Percentiles rank a stretch among this genome's conserved stretches.
phyloP scores from a whole-genome alignment of 257 asterid species.

The Nicotiana tomentosiformis region DNA sequence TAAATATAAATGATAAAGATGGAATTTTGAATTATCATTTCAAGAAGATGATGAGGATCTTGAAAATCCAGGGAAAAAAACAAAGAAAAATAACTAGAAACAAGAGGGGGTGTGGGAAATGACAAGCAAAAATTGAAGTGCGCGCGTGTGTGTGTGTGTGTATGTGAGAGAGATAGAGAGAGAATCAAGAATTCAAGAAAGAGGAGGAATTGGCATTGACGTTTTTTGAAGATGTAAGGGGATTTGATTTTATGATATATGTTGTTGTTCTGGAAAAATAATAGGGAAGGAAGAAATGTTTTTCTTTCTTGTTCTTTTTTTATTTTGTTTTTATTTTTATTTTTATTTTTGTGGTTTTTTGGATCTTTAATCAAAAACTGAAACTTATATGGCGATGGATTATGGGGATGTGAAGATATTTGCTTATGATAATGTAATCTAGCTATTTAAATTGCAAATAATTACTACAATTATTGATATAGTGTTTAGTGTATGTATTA shows the following conservation, averaged over 20 bases:
- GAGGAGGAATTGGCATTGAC: constrained; percentile 2
- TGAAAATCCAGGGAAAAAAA: neutral
- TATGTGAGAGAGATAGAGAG: neutral
- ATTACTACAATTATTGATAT: neutral
- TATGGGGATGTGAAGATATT: neutral
- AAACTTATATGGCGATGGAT: neutral
- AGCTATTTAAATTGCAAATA: neutral
- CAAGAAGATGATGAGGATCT: neutral
- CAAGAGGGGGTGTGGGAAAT: neutral
- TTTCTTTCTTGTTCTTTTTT: neutral
- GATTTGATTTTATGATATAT: neutral
- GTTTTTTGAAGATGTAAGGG: neutral
- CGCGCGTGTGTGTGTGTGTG: too few species aligned
- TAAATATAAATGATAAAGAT: neutral
- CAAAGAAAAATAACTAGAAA: neutral
- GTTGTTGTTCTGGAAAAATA: neutral
- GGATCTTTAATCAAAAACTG: neutral
- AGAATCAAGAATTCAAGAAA: constrained; percentile 3
- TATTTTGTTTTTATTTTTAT: neutral
- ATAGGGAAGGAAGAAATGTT: neutral
- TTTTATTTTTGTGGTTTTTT: neutral
- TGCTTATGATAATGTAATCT: neutral
- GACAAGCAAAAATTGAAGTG: neutral
- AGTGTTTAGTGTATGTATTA: neutral
- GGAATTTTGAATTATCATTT: neutral